phyloP scores from a whole-genome alignment of 2,329 filamentous ascomycete species.

The Colletotrichum truncatum region DNA sequence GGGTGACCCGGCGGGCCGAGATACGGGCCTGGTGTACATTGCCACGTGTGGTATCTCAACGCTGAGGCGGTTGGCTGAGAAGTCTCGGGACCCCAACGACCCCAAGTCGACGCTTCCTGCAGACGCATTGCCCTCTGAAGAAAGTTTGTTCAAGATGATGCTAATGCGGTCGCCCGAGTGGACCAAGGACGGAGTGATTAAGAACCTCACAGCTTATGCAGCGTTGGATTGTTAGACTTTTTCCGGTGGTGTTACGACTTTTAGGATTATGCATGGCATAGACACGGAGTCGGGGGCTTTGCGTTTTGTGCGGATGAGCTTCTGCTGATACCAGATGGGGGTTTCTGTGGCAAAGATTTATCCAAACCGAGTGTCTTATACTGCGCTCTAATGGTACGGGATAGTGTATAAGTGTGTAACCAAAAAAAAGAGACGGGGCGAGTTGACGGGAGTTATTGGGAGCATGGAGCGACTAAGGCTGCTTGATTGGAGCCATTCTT shows the following conservation, averaged over 20 bases:
- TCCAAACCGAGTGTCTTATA: neutral
- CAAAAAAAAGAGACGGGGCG: constrained; percentile 22
- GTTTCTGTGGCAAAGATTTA: neutral
- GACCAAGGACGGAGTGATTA: constrained; percentile 72
- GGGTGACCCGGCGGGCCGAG: constrained; percentile 39
- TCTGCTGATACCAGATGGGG: neutral
- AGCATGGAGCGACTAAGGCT: constrained; percentile 28
- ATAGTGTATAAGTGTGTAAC: constrained; percentile 29
- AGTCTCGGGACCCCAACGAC: constrained; percentile 67
- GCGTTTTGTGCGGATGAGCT: neutral
- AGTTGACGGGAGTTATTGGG: constrained; percentile 16
- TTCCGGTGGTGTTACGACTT: neutral
- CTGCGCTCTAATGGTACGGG: neutral
- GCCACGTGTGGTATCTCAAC: constrained; percentile 74
- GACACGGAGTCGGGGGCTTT: neutral
- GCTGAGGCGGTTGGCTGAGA: constrained; percentile 75
- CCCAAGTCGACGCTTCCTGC: constrained; percentile 62
- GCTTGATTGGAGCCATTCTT: constrained; percentile 24
- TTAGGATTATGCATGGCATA: constrained; percentile 11
- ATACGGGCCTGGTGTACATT: constrained; percentile 68
- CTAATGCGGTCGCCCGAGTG: constrained; percentile 70
- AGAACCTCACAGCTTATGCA: constrained; percentile 73
- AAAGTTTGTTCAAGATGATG: constrained; percentile 73
- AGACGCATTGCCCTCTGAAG: constrained; percentile 71
- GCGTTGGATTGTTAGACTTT: constrained; percentile 49